phyloP scores from a whole-genome alignment of 2,329 filamentous ascomycete genomes.

The Fusarium sp. region DNA sequence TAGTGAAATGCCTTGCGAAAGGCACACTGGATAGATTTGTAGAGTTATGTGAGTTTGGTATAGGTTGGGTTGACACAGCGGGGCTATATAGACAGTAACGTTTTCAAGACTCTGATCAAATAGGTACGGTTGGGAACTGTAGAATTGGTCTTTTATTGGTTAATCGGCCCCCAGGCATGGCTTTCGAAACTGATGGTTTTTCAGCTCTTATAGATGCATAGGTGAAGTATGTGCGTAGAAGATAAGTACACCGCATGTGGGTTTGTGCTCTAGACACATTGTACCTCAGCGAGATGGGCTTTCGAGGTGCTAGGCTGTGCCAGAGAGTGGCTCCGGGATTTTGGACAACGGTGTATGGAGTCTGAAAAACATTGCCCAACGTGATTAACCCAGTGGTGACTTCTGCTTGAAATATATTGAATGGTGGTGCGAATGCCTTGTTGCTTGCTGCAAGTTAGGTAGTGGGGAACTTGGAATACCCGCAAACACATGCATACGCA shows the following conservation, averaged over 20 bases:
- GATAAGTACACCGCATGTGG: background rate
- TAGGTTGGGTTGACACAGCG: background rate
- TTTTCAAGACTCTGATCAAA: background rate
- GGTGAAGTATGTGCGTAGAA: background rate
- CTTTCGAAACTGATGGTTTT: background rate
- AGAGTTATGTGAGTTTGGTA: background rate
- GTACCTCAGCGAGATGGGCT: background rate
- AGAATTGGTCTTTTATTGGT: conserved; percentile 3
- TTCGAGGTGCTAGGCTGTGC: background rate
- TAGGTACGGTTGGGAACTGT: background rate
- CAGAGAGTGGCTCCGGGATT: background rate
- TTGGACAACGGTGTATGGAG: background rate
- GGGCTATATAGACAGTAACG: conserved; percentile 3
- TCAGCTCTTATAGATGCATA: background rate
- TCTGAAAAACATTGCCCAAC: background rate
- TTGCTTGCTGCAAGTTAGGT: background rate
- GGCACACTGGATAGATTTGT: conserved; percentile 1
- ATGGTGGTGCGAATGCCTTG: background rate
- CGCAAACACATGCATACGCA: background rate
- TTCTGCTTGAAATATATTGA: background rate
- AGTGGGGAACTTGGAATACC: background rate
- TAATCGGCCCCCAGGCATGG: background rate
- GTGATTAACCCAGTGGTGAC: background rate
- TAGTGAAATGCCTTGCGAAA: background rate
- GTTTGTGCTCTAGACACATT: background rate